A percentile compares a stretch with the other conserved stretches of the same genome.
phyloP scores from a whole-genome alignment of 2,329 filamentous ascomycete species.

The Chaetothyriales sp. region DNA sequence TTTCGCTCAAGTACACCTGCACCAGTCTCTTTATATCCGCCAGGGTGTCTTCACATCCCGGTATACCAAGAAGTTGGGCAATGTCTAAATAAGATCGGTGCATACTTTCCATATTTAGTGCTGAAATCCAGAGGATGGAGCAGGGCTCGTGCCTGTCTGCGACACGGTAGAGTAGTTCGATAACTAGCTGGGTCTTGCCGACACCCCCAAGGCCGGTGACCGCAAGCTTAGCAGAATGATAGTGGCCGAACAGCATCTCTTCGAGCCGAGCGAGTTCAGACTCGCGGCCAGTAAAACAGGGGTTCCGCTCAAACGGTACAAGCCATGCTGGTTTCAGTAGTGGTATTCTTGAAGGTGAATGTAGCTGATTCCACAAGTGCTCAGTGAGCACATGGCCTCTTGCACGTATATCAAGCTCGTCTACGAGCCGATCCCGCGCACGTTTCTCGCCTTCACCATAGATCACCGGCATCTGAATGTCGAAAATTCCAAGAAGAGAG shows the following conservation, averaged over 20 bases:
- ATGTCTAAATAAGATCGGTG: constrained; percentile 19
- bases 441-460: constrained; percentile 25
- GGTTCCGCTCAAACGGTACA: constrained; percentile 12
- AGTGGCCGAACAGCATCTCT: neutral
- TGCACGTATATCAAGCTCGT: constrained; percentile 14
- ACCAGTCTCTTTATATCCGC: constrained; percentile 18
- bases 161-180: constrained; percentile 10
- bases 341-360: neutral
- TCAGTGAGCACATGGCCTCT: constrained; percentile 7
- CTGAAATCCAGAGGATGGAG: constrained; percentile 22
- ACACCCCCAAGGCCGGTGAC: constrained; percentile 16
- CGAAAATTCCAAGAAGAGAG: constrained; percentile 31
- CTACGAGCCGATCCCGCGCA: constrained; percentile 8
- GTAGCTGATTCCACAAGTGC: neutral
- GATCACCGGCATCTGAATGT: constrained; percentile 29
- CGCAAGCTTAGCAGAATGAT: constrained; percentile 1
- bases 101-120: constrained; percentile 15
- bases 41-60: constrained; percentile 17
- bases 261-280: constrained; percentile 4
- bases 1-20: constrained; percentile 16
- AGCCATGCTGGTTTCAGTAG: constrained; percentile 5
- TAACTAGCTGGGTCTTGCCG: constrained; percentile 17
- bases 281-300: constrained; percentile 8
- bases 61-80: constrained; percentile 15
- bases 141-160: neutral